A percentile compares a stretch with the other conserved stretches of the same genome.
These are phyloP conservation scores for Dothidotthia symphoricarpi DNA, from an alignment of 2,329 filamentous ascomycete species.

Conservation along the genomic window DNA sequence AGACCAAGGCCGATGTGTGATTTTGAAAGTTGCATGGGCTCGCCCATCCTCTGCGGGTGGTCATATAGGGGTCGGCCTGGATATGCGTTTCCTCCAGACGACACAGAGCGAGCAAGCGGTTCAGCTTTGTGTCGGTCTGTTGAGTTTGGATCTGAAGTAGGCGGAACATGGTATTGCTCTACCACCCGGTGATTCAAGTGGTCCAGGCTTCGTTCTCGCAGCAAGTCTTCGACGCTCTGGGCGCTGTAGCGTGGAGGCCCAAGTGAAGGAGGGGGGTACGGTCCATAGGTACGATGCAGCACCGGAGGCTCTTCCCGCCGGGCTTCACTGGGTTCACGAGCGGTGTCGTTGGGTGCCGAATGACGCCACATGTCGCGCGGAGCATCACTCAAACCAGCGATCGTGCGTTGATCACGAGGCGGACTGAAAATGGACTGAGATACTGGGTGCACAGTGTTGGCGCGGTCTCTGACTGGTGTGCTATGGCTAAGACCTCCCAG, in stretches of 20 bases:
- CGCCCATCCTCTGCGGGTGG: conserved; percentile 46
- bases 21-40: conserved; percentile 60
- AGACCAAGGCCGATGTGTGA: conserved; percentile 69
- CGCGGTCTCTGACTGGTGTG: conserved; percentile 30
- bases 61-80: conserved; percentile 36
- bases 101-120: conserved; percentile 35
- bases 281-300: conserved; percentile 33
- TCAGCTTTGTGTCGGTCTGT: conserved; percentile 36
- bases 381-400: conserved; percentile 18
- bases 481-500: conserved; percentile 23
- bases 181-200: conserved; percentile 33
- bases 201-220: conserved; percentile 35
- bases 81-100: conserved; percentile 30
- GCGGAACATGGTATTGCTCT: conserved; percentile 42
- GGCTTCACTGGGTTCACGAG: conserved; percentile 27
- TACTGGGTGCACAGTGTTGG: conserved; percentile 42
- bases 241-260: conserved; percentile 24
- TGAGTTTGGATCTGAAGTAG: conserved; percentile 41
- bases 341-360: conserved; percentile 23
- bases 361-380: conserved; percentile 35
- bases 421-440: conserved; percentile 41
- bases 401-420: conserved; percentile 28
- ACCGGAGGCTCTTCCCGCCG: conserved; percentile 33
- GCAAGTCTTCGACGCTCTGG: conserved; percentile 30
- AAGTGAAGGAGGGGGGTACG: conserved; percentile 27